These are phyloP conservation scores for Isatis lusitanica DNA, from an alignment of 441 rosid species.

Conservation along the genomic window DNA sequence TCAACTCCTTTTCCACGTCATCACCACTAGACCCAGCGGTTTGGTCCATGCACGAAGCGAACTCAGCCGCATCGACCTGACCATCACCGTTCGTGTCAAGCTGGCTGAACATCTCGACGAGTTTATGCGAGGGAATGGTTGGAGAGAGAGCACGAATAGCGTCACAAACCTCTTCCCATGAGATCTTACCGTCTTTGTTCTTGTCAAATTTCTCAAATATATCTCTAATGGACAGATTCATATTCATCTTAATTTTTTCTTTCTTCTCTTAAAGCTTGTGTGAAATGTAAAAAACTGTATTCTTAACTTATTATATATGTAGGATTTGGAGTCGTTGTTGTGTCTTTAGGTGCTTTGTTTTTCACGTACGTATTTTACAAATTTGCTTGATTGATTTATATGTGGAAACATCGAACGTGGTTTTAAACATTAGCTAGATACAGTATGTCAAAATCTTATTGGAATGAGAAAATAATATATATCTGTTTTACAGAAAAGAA, in stretches of 20 bases:
- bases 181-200: constrained; percentile 21
- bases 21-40: constrained; percentile 5
- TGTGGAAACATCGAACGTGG: no score
- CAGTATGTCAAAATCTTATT: no score
- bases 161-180: constrained; percentile 13
- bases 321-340: not conserved
- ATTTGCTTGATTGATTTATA: no score
- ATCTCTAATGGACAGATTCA: not conserved
- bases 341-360: no score
- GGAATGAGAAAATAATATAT: no score
- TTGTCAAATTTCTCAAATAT: constrained; percentile 14
- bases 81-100: constrained; percentile 23
- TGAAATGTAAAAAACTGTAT: not conserved
- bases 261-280: not conserved
- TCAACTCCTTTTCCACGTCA: constrained; percentile 4
- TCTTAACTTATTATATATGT: not conserved
- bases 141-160: constrained; percentile 19
- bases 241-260: not conserved
- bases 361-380: no score
- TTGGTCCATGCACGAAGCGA: constrained; percentile 17
- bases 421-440: no score
- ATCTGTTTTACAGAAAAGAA: not conserved
- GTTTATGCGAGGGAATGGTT: constrained; percentile 4
- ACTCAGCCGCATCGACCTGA: constrained; percentile 5
- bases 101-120: constrained; percentile 10